Conservation (phyloP, 192 early-diverging fungal species). For the Gonapodya prolifera region DNA sequence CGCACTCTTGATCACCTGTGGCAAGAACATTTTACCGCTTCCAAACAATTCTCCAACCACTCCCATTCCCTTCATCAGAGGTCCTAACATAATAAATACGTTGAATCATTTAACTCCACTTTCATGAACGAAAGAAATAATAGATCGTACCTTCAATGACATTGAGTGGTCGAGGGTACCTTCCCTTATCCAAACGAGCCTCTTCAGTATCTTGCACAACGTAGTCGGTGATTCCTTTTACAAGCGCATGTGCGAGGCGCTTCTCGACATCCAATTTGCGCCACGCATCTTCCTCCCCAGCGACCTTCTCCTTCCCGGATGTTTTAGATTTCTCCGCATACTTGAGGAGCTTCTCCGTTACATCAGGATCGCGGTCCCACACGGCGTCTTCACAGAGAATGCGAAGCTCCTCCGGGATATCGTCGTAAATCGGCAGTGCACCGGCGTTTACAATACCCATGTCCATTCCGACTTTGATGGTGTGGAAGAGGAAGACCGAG, state of each 20-base stretch:
- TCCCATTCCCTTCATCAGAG: constrained; percentile 89
- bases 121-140: too few relatives aligned
- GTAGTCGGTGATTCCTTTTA: constrained; percentile 91
- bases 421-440: constrained; percentile 89
- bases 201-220: constrained; percentile 91
- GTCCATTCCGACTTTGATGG: constrained; percentile 78
- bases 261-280: constrained; percentile 54
- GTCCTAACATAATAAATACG: too few relatives aligned
- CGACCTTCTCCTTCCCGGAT: constrained; percentile 35
- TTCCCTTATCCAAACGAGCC: constrained; percentile 55
- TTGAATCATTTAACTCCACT: too few relatives aligned
- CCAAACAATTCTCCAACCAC: constrained; percentile 92
- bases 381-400: constrained; percentile 85
- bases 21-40: constrained; percentile 93
- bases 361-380: constrained; percentile 82
- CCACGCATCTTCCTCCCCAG: constrained; percentile 74
- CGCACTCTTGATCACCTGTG: constrained; percentile 93
- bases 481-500: constrained; percentile 83
- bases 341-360: constrained; percentile 84
- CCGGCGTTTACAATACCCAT: constrained; percentile 98
- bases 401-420: constrained; percentile 87
- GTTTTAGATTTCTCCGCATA: constrained; percentile 61
- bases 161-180: constrained; percentile 77
- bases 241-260: constrained; percentile 68
- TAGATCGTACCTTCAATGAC: constrained; percentile 98